These are phyloP conservation scores for Candida odintsovae DNA, from an alignment of 805 yeast genomes.

Conservation along the genomic window DNA sequence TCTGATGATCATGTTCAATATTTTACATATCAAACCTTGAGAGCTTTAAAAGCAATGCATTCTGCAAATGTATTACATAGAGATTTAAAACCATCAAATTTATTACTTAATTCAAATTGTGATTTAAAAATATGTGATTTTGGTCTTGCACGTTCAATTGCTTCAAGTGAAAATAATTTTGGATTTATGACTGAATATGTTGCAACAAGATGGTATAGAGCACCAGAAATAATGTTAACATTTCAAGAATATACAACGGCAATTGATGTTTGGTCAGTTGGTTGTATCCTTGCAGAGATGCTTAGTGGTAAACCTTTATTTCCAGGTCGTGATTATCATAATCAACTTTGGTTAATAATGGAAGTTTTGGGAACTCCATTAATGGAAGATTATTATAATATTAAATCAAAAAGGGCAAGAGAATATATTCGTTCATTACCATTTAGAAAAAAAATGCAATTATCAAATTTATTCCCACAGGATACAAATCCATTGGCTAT, in stretches of 20 bases:
- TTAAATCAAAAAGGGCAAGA: conserved; percentile 69
- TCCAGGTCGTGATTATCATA: conserved; percentile 71
- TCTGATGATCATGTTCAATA: conserved; percentile 67
- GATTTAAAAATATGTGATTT: conserved; percentile 76
- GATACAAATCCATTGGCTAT: conserved; percentile 41
- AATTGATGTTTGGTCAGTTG: conserved; percentile 77
- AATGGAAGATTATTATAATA: conserved; percentile 66
- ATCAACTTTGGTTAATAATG: conserved; percentile 60
- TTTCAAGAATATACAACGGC: conserved; percentile 69
- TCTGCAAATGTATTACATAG: conserved; percentile 70
- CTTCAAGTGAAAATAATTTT: conserved; percentile 41
- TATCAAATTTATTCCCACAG: conserved; percentile 43
- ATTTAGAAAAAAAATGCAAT: conserved; percentile 50
- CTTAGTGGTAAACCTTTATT: conserved; percentile 53
- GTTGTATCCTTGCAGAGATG: conserved; percentile 73
- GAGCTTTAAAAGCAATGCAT: conserved; percentile 68
- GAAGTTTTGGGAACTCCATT: conserved; percentile 70
- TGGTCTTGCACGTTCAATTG: conserved; percentile 60
- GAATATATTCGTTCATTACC: conserved; percentile 71
- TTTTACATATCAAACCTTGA: conserved; percentile 61
- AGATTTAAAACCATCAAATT: conserved; percentile 71
- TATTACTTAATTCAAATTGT: conserved; percentile 62
- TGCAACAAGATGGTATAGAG: conserved; percentile 82
- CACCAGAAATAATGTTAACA: conserved; percentile 78
- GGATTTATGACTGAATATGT: conserved; percentile 73